Evolutionary conservation across 116 monocot genomes (phyloP).

Genomic region (Dioscorea cayenensis): DNA sequence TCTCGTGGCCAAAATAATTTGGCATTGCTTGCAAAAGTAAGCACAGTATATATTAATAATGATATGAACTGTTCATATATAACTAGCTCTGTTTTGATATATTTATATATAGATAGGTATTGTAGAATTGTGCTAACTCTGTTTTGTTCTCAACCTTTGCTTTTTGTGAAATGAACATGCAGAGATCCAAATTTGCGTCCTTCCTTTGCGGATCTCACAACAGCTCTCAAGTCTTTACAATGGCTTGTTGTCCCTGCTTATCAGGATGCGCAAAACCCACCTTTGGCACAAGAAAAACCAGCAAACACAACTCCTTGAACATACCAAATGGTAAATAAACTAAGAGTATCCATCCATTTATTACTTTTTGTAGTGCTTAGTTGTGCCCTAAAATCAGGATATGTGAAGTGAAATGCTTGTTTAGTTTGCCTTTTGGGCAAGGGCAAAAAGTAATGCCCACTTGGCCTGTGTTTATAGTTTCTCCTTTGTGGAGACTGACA

Average conservation of each 20-base stretch:
- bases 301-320: slow-evolving; percentile 62
- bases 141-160: background rate
- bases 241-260: slow-evolving; percentile 50
- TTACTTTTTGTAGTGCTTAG: background rate
- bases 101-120: background rate
- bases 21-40: slow-evolving; percentile 98
- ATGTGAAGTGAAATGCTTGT: too few species aligned
- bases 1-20: slow-evolving; percentile 70
- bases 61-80: background rate
- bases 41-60: too few species aligned
- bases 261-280: slow-evolving; percentile 41
- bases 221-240: slow-evolving; percentile 61
- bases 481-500: too few species aligned
- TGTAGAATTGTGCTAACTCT: background rate
- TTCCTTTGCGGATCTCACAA: slow-evolving; percentile 72
- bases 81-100: too few species aligned
- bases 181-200: slow-evolving; percentile 93
- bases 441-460: too few species aligned
- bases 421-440: too few species aligned
- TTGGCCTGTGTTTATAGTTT: too few species aligned
- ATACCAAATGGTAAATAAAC: background rate
- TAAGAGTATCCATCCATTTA: background rate
- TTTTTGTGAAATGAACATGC: slow-evolving; percentile 2
- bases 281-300: slow-evolving; percentile 43
- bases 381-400: too few species aligned